Base-by-base conservation (phyloP, 768 basidiomycete species). In the Dioszegia crocea region DNA sequence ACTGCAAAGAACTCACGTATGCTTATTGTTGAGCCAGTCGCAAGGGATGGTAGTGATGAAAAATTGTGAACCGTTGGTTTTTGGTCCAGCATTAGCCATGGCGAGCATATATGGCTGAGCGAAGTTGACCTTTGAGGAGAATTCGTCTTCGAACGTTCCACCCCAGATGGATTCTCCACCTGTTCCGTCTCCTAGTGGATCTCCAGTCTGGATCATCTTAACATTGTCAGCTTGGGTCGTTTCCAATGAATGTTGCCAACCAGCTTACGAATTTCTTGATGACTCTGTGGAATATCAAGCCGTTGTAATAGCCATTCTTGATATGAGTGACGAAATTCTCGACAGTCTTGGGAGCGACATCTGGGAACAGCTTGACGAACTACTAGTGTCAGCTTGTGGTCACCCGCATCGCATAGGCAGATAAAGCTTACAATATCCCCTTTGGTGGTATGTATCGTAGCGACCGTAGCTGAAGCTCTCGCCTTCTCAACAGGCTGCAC, bases 311-410 rank as follows among this genome's bases (percentile, higher is more conserved):
- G 1, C 89, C 86, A 65, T 86, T 89, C 66, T 88, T 82, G 16
- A 89, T 84, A 67, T 93, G 90, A 1, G 90, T 91, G 23, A 93
- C 88, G 77, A 99, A 98, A 80, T 97, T 99, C 79, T 99, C 96
- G 38, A 99, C 94, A 0, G 96, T 84, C 77, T 88, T 96, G 2
- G 96, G 96, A 4, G 89, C 88, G 56, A 90, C 86, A 63, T 89
- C 83, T 0, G 96, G 96, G 84, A 91, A 97, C 10, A 78, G 62
- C 49, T 71, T 72, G 57, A 78, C 60, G 39, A 65, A 64, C 72
- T 76, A 36, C 41, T 45, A 3, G 29, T 10, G 24, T 46, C 51
- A 60, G 60, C 40, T 33, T 14, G 14, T 14, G 33, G 14, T 33
- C 33, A 14, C 33, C 8, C 33, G 14, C 33, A 33, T 33, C 16